Evolutionary conservation across 2,329 filamentous ascomycete genomes (phyloP).

Genomic region (Exophiala calicioides): DNA sequence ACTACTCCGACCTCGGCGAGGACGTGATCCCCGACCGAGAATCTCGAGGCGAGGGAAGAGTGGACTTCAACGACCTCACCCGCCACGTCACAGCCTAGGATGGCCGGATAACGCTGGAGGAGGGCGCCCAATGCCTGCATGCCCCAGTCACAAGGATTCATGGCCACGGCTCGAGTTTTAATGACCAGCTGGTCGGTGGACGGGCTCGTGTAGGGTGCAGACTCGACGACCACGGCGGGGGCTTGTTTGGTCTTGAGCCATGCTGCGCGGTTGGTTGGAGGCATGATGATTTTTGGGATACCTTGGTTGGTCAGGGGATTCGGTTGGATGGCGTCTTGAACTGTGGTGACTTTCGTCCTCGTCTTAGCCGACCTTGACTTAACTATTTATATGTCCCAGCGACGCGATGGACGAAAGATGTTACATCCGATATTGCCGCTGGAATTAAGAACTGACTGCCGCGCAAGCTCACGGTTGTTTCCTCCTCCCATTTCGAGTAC

Average conservation of each 20-base stretch:
- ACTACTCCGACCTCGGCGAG: too few species aligned
- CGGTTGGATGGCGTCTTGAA: too few species aligned
- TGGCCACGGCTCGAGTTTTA: conserved; percentile 15
- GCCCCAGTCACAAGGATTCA: conserved; percentile 17
- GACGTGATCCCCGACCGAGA: conserved; percentile 49
- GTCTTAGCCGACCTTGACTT: too few species aligned
- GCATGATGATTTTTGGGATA: too few species aligned
- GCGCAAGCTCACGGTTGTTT: too few species aligned
- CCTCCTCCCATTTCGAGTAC: too few species aligned
- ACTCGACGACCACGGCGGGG: conserved; percentile 6
- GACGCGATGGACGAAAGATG: too few species aligned
- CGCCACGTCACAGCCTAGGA: conserved; percentile 49
- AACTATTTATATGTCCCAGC: too few species aligned
- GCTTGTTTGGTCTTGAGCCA: conserved; percentile 12
- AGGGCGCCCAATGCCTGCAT: conserved; percentile 14
- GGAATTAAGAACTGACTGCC: too few species aligned
- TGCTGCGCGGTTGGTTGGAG: conserved; percentile 18
- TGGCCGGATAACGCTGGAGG: conserved; percentile 35
- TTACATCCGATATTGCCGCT: too few species aligned
- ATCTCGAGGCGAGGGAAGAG: conserved; percentile 45
- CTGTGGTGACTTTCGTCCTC: too few species aligned
- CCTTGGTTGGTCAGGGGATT: too few species aligned
- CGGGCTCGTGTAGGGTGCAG: conserved; percentile 13
- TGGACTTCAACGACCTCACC: conserved; percentile 49
- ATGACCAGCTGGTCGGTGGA: conserved; percentile 12